Evolutionary conservation across 2,329 filamentous ascomycete species (phyloP).

Genomic region (Dryadomyces quercus-mongolicae): DNA sequence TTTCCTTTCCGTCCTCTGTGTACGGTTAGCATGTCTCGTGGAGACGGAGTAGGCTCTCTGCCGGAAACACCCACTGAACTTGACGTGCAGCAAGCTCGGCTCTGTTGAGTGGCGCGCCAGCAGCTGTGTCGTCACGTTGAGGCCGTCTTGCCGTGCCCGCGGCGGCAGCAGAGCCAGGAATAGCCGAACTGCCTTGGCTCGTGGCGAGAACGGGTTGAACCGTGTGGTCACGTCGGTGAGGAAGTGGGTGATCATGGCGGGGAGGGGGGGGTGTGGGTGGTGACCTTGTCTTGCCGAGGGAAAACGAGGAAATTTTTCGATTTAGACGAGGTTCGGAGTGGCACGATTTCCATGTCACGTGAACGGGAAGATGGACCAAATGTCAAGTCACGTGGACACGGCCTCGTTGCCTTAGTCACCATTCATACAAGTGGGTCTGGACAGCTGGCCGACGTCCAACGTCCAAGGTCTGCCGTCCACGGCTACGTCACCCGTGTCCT

Average conservation of each 20-base stretch:
- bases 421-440: too few relatives aligned
- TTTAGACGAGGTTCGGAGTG: too few relatives aligned
- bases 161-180: conserved; percentile 80
- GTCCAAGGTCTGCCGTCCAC: too few relatives aligned
- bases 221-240: conserved; percentile 72
- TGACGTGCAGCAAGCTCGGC: conserved; percentile 58
- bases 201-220: conserved; percentile 83
- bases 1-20: conserved; percentile 82
- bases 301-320: too few relatives aligned
- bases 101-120: conserved; percentile 59
- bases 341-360: too few relatives aligned
- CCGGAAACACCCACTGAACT: conserved; percentile 60
- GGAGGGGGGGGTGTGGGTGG: not conserved
- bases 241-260: conserved; percentile 69
- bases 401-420: too few relatives aligned
- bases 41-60: not conserved
- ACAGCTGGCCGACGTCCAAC: too few relatives aligned
- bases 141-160: conserved; percentile 57
- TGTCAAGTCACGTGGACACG: not conserved
- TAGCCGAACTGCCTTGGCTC: conserved; percentile 71
- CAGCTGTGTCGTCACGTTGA: conserved; percentile 68
- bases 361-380: not conserved
- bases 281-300: not conserved
- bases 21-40: not conserved
- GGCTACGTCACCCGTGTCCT: too few relatives aligned